Evolutionary conservation across 139 green algal genomes (phyloP).

Genomic region (Chlorella sorokiniana): DNA sequence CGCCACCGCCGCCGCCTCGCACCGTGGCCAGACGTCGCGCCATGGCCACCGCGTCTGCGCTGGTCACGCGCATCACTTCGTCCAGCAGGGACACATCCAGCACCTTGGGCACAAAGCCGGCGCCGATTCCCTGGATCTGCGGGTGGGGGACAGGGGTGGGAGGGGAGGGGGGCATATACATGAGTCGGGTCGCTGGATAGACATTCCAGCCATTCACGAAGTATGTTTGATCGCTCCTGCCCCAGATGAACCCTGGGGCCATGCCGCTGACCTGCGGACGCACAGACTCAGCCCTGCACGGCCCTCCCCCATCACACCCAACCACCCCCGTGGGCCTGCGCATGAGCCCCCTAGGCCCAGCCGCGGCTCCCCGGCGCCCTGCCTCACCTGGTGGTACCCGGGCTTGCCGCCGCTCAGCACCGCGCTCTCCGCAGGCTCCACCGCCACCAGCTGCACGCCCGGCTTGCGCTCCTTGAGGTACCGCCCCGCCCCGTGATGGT

Average conservation of each 20-base stretch:
- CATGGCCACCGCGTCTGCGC: conserved; percentile 86
- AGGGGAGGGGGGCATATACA: background rate
- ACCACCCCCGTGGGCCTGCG: no score
- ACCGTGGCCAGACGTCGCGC: conserved; percentile 78
- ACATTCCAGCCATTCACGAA: background rate
- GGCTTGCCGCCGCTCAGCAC: conserved; percentile 92
- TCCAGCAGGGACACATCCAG: conserved; percentile 88
- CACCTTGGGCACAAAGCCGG: conserved; percentile 92
- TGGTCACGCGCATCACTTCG: conserved; percentile 87
- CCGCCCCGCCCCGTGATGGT: conserved; percentile 92
- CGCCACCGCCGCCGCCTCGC: background rate
- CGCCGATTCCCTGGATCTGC: conserved; percentile 81
- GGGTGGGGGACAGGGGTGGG: background rate
- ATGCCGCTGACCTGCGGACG: no score
- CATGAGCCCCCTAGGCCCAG: no score
- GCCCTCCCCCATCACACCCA: no score
- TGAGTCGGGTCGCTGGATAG: background rate
- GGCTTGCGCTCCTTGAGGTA: conserved; percentile 96
- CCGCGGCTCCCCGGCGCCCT: background rate
- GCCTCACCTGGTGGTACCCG: conserved; percentile 90
- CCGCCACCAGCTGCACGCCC: conserved; percentile 87
- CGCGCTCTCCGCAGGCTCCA: conserved; percentile 93
- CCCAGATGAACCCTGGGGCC: no score
- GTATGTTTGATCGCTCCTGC: no score
- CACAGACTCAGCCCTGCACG: no score